phyloP scores from a whole-genome alignment of 805 yeast species.

The Pichia phayaonensis region DNA sequence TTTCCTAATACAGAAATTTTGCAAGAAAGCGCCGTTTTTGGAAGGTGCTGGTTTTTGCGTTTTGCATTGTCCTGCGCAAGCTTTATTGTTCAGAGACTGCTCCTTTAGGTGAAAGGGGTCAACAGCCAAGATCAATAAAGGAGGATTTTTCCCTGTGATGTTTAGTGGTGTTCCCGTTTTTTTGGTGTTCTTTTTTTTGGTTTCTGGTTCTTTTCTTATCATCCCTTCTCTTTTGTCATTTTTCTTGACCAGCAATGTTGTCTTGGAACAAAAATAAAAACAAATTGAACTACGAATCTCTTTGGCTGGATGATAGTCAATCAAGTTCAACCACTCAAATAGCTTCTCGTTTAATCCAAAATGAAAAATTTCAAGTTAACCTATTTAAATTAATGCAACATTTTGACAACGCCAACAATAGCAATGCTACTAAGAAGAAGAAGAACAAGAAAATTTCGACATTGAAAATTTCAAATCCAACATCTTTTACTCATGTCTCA shows the following conservation, averaged over 20 bases:
- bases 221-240: not conserved
- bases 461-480: conserved; percentile 25
- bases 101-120: not conserved
- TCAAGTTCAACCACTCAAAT: not conserved
- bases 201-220: not conserved
- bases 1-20: not conserved
- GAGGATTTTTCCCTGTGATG: not conserved
- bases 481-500: conserved; percentile 27
- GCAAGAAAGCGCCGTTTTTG: not conserved
- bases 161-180: not conserved
- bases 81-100: not conserved
- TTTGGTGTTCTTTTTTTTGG: not conserved
- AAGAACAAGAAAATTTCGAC: not conserved
- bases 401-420: conserved; percentile 5
- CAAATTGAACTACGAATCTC: conserved; percentile 1
- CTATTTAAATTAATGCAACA: conserved; percentile 2
- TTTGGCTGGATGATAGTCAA: conserved; percentile 10
- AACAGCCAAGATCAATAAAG: not conserved
- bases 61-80: not conserved
- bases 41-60: not conserved
- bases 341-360: not conserved
- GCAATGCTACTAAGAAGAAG: not conserved
- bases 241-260: not conserved
- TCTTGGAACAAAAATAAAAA: not conserved
- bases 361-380: conserved; percentile 4